These are phyloP conservation scores for Chytriomyces sp. DNA, from an alignment of 192 early-diverging fungal species.

Conservation along the genomic window DNA sequence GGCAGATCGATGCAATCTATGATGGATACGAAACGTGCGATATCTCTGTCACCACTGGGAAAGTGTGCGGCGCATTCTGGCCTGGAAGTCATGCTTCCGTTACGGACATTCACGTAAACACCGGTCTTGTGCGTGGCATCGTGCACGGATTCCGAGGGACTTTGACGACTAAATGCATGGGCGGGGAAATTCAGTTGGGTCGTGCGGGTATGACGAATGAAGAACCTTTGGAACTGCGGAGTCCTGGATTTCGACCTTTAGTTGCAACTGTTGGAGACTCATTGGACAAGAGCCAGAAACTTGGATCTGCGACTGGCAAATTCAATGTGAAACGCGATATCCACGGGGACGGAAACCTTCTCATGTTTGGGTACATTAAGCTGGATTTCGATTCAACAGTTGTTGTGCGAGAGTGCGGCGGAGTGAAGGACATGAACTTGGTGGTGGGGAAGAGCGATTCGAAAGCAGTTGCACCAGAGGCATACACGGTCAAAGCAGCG, in stretches of 20 bases:
- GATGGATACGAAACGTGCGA: neutral
- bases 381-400: neutral
- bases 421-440: neutral
- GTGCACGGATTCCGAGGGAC: neutral
- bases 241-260: neutral
- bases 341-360: neutral
- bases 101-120: neutral
- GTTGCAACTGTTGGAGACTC: neutral
- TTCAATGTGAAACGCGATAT: neutral
- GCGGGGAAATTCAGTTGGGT: neutral
- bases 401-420: neutral
- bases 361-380: conserved; percentile 1
- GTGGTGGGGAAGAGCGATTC: neutral
- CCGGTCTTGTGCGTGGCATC: neutral
- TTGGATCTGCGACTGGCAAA: neutral
- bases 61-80: neutral
- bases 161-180: neutral
- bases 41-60: neutral
- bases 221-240: neutral
- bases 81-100: neutral
- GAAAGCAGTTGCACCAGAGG: neutral
- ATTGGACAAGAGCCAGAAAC: neutral
- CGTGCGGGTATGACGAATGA: neutral
- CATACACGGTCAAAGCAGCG: neutral
- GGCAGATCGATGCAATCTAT: neutral